phyloP scores from a whole-genome alignment of 2,329 filamentous ascomycete species.

The Lasiodiplodia theobromae region DNA sequence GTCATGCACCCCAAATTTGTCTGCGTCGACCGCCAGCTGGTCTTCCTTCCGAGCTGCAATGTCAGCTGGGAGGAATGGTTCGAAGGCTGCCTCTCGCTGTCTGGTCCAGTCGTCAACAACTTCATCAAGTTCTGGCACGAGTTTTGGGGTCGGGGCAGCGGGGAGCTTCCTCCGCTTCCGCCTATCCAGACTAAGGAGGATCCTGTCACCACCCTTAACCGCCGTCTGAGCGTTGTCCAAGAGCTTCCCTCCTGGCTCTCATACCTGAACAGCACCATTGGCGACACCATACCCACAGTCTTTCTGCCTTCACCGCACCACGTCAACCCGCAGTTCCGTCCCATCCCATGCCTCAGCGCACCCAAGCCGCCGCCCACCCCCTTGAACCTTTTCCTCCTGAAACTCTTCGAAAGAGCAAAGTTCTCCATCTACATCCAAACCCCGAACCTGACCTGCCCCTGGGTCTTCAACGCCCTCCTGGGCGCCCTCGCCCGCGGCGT shows the following conservation, averaged over 20 bases:
- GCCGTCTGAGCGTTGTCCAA: not conserved
- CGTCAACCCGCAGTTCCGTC: conserved; percentile 69
- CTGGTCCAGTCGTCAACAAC: conserved; percentile 66
- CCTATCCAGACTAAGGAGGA: conserved; percentile 16
- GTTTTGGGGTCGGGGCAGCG: conserved; percentile 66
- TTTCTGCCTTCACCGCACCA: conserved; percentile 79
- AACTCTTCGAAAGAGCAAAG: conserved; percentile 65
- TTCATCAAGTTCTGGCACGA: conserved; percentile 70
- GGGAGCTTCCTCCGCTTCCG: conserved; percentile 5
- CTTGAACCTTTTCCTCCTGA: conserved; percentile 70
- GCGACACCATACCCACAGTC: conserved; percentile 58
- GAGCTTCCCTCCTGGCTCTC: conserved; percentile 28
- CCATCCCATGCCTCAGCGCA: conserved; percentile 60
- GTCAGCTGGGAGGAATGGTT: conserved; percentile 90
- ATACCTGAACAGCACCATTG: conserved; percentile 2
- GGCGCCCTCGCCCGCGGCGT: conserved; percentile 70
- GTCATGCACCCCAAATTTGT: conserved; percentile 91
- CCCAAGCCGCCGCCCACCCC: conserved; percentile 67
- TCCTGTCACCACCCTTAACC: conserved; percentile 10
- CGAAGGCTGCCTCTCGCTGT: conserved; percentile 74
- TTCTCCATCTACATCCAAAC: conserved; percentile 73
- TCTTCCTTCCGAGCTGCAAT: conserved; percentile 80
- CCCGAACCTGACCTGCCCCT: conserved; percentile 75
- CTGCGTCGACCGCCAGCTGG: conserved; percentile 70
- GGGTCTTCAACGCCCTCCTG: conserved; percentile 68